phyloP scores from a whole-genome alignment of 2,329 filamentous ascomycete genomes.

The Colletotrichum sidae region DNA sequence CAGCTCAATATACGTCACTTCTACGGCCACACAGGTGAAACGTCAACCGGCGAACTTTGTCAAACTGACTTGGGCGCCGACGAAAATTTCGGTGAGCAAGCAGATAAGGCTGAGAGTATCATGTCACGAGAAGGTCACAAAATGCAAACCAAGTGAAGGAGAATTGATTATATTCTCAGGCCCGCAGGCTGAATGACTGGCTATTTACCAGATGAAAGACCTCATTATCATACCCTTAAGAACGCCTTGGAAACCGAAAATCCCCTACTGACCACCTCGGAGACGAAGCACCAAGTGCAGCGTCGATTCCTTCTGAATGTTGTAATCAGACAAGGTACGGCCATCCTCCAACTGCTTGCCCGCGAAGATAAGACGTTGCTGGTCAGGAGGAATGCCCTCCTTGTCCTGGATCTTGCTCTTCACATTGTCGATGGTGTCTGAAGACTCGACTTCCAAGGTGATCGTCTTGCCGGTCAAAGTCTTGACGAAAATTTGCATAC shows the following conservation, averaged over 20 bases:
- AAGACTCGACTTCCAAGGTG: constrained; percentile 89
- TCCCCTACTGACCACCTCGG: constrained; percentile 69
- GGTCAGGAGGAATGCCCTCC: constrained; percentile 93
- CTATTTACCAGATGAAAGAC: constrained; percentile 32
- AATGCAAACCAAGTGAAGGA: too few relatives aligned
- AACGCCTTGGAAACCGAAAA: neutral
- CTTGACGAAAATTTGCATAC: constrained; percentile 92
- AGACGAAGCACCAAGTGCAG: constrained; percentile 85
- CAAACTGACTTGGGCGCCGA: too few relatives aligned
- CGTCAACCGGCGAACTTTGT: too few relatives aligned
- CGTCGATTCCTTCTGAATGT: constrained; percentile 93
- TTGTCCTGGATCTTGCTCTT: constrained; percentile 95
- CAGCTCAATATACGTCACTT: constrained; percentile 24
- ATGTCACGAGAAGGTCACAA: too few relatives aligned
- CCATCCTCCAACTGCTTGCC: constrained; percentile 95
- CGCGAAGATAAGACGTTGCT: constrained; percentile 93
- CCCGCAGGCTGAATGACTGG: neutral
- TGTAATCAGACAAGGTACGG: constrained; percentile 92
- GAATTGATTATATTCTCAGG: too few relatives aligned
- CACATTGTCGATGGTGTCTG: constrained; percentile 93
- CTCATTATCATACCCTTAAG: constrained; percentile 26
- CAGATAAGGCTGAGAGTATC: too few relatives aligned
- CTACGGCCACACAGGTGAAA: constrained; percentile 3
- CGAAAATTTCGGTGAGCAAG: too few relatives aligned
- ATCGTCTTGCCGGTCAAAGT: constrained; percentile 94